These are phyloP conservation scores for Gracilaria caudata DNA, from an alignment of 23 red algal species.

Conservation along the genomic window DNA sequence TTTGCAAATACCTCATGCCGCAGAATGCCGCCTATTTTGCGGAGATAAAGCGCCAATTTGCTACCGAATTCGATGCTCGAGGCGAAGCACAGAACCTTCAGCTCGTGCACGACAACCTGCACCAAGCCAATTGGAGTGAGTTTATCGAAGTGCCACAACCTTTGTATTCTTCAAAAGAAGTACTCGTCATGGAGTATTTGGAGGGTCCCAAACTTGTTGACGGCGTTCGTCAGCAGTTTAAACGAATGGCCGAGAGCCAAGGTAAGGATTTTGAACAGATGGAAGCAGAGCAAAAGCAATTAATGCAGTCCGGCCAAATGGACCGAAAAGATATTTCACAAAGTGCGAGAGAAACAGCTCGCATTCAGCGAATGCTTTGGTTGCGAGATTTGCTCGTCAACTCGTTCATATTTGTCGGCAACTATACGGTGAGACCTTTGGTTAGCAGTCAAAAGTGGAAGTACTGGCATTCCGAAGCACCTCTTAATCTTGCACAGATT, in stretches of 20 bases:
- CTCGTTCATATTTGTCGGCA: conserved; percentile 35
- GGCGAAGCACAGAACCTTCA: conserved; percentile 81
- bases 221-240: conserved; percentile 48
- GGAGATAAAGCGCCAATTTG: conserved; percentile 80
- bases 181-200: conserved; percentile 86
- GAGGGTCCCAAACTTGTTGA: conserved; percentile 78
- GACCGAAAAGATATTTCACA: conserved; percentile 25
- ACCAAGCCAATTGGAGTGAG: conserved; percentile 18
- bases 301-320: conserved; percentile 25
- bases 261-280: conserved; percentile 60
- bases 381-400: conserved; percentile 53
- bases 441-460: conserved; percentile 17
- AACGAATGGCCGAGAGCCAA: conserved; percentile 37
- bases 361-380: conserved; percentile 30
- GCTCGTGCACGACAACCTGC: conserved; percentile 51
- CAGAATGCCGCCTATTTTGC: conserved; percentile 68
- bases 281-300: conserved; percentile 68
- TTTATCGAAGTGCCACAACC: conserved; percentile 72
- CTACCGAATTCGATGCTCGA: conserved; percentile 78
- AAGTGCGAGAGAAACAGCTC: conserved; percentile 20
- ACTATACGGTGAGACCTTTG: conserved; percentile 53
- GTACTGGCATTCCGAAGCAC: conserved; percentile 41
- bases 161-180: conserved; percentile 57
- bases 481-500: conserved; percentile 63
- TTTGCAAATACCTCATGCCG: conserved; percentile 83